Evolutionary conservation across 441 rosid genomes (phyloP).

Genomic region (Flueggea neowawraea): DNA sequence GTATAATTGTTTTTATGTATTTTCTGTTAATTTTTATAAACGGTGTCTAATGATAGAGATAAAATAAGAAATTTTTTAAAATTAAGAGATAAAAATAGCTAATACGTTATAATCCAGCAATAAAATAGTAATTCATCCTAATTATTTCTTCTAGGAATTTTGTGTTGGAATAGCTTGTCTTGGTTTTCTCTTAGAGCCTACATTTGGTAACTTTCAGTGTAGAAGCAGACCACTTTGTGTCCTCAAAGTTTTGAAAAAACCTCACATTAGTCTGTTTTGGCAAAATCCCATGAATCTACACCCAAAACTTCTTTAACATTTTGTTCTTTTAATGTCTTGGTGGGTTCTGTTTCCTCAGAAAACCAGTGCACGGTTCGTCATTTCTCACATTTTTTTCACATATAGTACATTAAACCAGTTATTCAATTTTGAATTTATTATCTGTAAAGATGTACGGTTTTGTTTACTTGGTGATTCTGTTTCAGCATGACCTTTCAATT

Average conservation of each 20-base stretch:
- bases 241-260: conserved; percentile 11
- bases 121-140: too few species aligned
- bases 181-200: conserved; percentile 6
- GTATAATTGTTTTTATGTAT: too few species aligned
- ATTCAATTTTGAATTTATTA: not conserved
- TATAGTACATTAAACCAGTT: too few species aligned
- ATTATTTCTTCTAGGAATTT: conserved; percentile 25
- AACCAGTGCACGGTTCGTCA: conserved; percentile 41
- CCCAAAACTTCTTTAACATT: conserved; percentile 5
- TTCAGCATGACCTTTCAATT: too few species aligned
- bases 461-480: too few species aligned
- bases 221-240: conserved; percentile 18
- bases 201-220: conserved; percentile 23
- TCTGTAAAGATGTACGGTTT: not conserved
- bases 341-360: conserved; percentile 27
- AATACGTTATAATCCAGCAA: too few species aligned
- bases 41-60: too few species aligned
- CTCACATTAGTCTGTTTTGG: conserved; percentile 10
- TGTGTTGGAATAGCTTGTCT: conserved; percentile 25
- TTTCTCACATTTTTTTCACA: conserved; percentile 5
- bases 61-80: too few species aligned
- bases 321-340: conserved; percentile 10
- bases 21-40: too few species aligned
- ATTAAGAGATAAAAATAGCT: too few species aligned
- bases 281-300: conserved; percentile 19